A percentile compares a stretch with the other conserved stretches of the same genome.
Evolutionary conservation across 371 early-diverging fungal species (phyloP).

Genomic region (Lichtheimia corymbifera): DNA sequence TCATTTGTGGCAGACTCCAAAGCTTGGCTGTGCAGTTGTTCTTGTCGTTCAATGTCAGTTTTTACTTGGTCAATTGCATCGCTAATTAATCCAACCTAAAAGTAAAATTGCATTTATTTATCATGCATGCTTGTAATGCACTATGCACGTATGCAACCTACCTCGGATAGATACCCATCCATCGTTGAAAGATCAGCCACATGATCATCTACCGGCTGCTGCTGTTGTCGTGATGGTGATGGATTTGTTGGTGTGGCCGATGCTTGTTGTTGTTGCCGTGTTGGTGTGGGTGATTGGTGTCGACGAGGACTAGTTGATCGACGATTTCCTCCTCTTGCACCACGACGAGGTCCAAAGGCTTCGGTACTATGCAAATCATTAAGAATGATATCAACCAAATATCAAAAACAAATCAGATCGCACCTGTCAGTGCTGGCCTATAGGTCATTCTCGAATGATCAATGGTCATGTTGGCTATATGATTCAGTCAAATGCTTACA

Average conservation of each 20-base stretch:
- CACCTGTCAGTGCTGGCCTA: too few relatives aligned
- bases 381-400: too few relatives aligned
- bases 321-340: neutral
- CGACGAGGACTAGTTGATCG: neutral
- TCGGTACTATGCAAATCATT: constrained; percentile 1
- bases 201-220: neutral
- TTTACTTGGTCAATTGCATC: neutral
- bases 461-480: too few relatives aligned
- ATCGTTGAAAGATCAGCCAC: constrained; percentile 6
- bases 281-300: neutral
- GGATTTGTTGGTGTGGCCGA: neutral
- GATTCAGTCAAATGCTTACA: constrained; percentile 6
- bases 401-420: too few relatives aligned
- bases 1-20: neutral
- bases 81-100: neutral
- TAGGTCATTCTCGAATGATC: too few relatives aligned
- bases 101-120: neutral
- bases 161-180: constrained; percentile 12
- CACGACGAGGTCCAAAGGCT: constrained; percentile 7
- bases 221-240: neutral
- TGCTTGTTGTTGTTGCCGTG: neutral
- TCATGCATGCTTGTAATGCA: neutral
- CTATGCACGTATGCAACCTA: neutral
- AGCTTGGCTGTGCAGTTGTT: neutral
- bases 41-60: neutral